Conservation (phyloP, 805 yeast species). For the Sugiyamaella smithiae region DNA sequence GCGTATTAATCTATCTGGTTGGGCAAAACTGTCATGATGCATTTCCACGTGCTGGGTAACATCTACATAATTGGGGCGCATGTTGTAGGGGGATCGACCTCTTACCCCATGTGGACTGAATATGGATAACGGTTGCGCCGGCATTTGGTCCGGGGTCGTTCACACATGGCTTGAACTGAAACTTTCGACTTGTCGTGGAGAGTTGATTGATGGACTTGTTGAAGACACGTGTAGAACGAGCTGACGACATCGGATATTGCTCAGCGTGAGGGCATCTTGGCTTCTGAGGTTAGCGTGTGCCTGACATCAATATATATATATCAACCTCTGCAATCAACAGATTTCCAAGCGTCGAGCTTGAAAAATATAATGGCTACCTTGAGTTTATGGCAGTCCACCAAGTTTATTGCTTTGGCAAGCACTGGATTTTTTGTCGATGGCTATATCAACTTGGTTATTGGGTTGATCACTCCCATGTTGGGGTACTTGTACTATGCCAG, state of each 20-base stretch:
- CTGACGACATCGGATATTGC: no score
- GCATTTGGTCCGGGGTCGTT: not conserved
- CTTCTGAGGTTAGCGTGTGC: no score
- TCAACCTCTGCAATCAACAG: no score
- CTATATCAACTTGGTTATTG: conserved; percentile 88
- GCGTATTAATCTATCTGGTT: no score
- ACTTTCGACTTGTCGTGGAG: no score
- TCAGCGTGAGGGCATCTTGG: no score
- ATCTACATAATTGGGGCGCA: not conserved
- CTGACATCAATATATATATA: no score
- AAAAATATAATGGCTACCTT: not conserved
- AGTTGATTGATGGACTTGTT: no score
- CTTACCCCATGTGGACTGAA: not conserved
- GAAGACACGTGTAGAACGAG: no score
- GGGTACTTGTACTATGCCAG: conserved; percentile 57
- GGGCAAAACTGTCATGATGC: no score
- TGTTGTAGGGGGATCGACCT: not conserved
- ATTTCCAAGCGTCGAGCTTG: no score
- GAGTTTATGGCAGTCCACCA: not conserved
- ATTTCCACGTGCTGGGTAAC: not conserved
- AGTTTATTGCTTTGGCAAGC: conserved; percentile 72
- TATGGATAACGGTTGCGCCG: not conserved
- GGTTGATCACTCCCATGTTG: conserved; percentile 77
- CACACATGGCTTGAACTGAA: no score
- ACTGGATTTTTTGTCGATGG: conserved; percentile 93